These are phyloP conservation scores for Cryphonectria naterciae DNA, from an alignment of 2,329 filamentous ascomycete genomes.

Conservation along the genomic window DNA sequence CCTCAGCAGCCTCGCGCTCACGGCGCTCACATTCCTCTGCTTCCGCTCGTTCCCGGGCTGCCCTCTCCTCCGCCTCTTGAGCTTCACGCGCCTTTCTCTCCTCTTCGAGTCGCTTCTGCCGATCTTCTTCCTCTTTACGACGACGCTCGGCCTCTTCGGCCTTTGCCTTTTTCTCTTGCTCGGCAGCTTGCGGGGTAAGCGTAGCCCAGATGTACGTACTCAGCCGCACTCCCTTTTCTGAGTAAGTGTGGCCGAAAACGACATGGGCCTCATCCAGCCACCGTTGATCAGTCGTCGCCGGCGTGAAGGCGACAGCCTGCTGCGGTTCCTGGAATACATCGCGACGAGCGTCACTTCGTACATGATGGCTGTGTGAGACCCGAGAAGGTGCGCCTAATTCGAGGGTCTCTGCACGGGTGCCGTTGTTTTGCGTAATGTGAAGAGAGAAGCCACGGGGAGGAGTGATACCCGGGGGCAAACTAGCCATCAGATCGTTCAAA, in stretches of 20 bases:
- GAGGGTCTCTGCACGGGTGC: constrained; percentile 52
- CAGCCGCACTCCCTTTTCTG: constrained; percentile 72
- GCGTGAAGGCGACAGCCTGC: constrained; percentile 76
- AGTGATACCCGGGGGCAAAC: constrained; percentile 52
- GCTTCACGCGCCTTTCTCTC: constrained; percentile 70
- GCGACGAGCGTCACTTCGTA: constrained; percentile 53
- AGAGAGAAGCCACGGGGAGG: constrained; percentile 52
- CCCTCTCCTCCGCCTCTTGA: constrained; percentile 72
- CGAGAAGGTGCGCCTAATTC: constrained; percentile 53
- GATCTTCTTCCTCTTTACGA: constrained; percentile 60
- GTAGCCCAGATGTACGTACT: constrained; percentile 70
- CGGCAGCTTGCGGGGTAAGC: constrained; percentile 82
- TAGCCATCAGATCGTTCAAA: constrained; percentile 60
- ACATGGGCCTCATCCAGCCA: constrained; percentile 92
- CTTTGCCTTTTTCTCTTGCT: constrained; percentile 74
- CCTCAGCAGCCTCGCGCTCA: constrained; percentile 63
- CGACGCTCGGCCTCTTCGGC: constrained; percentile 58
- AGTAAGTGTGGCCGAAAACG: constrained; percentile 71
- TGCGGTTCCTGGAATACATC: constrained; percentile 63
- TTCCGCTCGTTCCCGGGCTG: constrained; percentile 68
- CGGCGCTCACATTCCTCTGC: constrained; percentile 69
- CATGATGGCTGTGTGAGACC: constrained; percentile 42
- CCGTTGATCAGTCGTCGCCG: constrained; percentile 72
- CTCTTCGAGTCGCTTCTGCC: constrained; percentile 65
- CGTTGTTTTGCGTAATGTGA: constrained; percentile 56